phyloP scores from a whole-genome alignment of 192 early-diverging fungal genomes.

The Backusella tarrabulga region DNA sequence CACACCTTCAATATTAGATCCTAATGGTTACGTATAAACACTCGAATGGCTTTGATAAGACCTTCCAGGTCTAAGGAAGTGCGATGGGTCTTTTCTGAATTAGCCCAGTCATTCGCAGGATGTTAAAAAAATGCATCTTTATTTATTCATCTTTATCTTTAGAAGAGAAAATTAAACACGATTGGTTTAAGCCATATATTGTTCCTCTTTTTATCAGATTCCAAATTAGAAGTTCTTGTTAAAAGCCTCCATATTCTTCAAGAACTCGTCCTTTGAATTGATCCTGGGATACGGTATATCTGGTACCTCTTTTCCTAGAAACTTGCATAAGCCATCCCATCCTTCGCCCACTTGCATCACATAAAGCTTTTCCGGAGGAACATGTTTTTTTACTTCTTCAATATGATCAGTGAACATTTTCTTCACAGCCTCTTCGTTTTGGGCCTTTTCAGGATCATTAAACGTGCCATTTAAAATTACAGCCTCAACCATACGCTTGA shows the following conservation, averaged over 20 bases:
- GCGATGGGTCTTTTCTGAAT: too few species aligned
- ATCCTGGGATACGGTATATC: background rate
- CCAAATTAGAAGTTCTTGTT: background rate
- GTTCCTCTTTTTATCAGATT: background rate
- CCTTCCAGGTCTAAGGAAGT: too few species aligned
- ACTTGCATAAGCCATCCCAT: constrained; percentile 1
- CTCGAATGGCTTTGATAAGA: too few species aligned
- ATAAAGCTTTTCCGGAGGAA: background rate
- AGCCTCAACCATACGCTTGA: background rate
- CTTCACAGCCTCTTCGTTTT: background rate
- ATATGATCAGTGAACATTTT: constrained; percentile 8
- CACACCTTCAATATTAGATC: too few species aligned
- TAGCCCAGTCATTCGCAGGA: too few species aligned
- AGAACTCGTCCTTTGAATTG: background rate
- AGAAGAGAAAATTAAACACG: background rate
- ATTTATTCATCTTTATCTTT: background rate
- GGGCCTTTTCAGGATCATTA: background rate
- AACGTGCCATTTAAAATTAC: background rate
- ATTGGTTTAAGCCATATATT: background rate
- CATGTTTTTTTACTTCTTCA: background rate
- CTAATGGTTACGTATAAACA: too few species aligned
- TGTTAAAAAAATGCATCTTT: too few species aligned
- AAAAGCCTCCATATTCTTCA: background rate
- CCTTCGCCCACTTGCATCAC: constrained; percentile 11
- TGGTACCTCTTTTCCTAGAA: background rate